Conservation (phyloP, 2,329 filamentous ascomycete genomes). For the Fusarium longipes region DNA sequence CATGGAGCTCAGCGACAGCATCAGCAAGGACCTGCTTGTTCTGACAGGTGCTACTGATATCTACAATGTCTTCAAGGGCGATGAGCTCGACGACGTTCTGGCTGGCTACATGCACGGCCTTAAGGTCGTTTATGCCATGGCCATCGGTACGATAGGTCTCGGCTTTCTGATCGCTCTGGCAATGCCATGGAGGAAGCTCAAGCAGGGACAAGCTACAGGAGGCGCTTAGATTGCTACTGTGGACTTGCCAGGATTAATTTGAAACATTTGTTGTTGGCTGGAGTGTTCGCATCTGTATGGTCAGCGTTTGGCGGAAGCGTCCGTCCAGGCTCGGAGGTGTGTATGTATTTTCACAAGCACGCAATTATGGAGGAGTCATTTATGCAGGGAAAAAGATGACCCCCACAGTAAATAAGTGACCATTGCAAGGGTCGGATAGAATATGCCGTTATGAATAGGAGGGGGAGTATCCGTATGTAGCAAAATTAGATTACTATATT, state of each 20-base stretch:
- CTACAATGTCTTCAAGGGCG: conserved; percentile 6
- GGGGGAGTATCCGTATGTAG: too few relatives aligned
- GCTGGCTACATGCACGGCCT: conserved; percentile 11
- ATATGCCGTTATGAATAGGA: not conserved
- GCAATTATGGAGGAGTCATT: not conserved
- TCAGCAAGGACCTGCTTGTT: conserved; percentile 1
- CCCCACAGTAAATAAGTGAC: not conserved
- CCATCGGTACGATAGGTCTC: conserved; percentile 1
- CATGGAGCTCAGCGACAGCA: conserved; percentile 3
- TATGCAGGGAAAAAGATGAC: not conserved
- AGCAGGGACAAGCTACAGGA: conserved; percentile 1
- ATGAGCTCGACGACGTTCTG: conserved; percentile 3
- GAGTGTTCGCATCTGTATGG: not conserved
- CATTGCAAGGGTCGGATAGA: not conserved
- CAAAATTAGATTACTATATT: not conserved
- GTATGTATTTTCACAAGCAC: not conserved
- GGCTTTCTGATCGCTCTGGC: conserved; percentile 8
- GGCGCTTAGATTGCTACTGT: not conserved
- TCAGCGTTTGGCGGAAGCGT: not conserved
- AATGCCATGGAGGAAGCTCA: conserved; percentile 7
- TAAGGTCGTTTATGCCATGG: conserved; percentile 6
- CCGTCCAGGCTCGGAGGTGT: not conserved
- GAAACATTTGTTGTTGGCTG: not conserved
- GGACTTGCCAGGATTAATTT: not conserved
- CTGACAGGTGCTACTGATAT: conserved; percentile 8